Percentiles rank a stretch among this genome's conserved stretches.
phyloP scores from a whole-genome alignment of 179 eudicot species.

The Amaranthus tricolor region DNA sequence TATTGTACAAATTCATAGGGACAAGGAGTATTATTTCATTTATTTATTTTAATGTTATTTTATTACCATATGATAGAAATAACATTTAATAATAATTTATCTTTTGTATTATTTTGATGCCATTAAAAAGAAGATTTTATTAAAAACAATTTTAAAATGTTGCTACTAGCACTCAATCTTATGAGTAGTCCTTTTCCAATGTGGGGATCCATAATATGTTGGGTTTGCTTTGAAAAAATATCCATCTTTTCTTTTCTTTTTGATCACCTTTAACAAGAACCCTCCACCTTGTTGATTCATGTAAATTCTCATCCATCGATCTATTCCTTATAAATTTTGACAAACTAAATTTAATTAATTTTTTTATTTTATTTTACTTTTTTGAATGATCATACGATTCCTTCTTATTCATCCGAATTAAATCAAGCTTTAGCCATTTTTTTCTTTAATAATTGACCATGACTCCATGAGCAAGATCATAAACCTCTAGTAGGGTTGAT shows the following conservation, averaged over 20 bases:
- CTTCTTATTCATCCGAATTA: constrained; percentile 13
- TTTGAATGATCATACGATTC: constrained; percentile 1
- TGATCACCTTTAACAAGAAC: not conserved
- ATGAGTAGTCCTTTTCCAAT: constrained; percentile 17
- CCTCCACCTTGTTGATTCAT: constrained; percentile 16
- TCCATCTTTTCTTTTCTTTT: not conserved
- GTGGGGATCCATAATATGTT: constrained; percentile 21
- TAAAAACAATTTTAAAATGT: not conserved
- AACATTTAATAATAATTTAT: not conserved
- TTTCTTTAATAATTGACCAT: constrained; percentile 11
- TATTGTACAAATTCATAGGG: no score
- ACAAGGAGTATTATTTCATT: no score
- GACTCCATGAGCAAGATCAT: not conserved
- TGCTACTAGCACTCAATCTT: constrained; percentile 11
- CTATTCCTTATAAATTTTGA: constrained; percentile 4
- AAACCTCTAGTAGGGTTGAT: constrained; percentile 12
- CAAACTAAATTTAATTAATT: not conserved
- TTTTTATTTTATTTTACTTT: not conserved
- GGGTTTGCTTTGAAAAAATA: constrained; percentile 19
- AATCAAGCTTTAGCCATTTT: not conserved
- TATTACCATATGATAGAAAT: constrained; percentile 24
- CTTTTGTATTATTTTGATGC: constrained; percentile 11
- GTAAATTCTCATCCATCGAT: not conserved
- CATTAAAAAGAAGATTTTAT: not conserved
- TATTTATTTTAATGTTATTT: not conserved